phyloP scores from a whole-genome alignment of 306 rosid species.

The Lathyrus tuberosus region DNA sequence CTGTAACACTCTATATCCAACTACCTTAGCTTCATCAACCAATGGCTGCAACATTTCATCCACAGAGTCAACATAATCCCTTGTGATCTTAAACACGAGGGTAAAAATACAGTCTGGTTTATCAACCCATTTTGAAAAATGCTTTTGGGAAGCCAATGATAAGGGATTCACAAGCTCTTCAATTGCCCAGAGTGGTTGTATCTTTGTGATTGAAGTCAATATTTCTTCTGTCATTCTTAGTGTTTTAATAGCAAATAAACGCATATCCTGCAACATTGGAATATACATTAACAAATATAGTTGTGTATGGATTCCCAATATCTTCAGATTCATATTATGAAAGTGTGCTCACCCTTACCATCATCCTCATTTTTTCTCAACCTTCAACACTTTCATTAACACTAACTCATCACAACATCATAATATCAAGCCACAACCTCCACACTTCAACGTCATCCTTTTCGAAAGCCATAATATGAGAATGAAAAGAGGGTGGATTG shows the following conservation, averaged over 20 bases:
- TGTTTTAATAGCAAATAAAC: slow-evolving; percentile 62
- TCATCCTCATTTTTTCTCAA: too few species aligned
- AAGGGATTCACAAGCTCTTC: slow-evolving; percentile 96
- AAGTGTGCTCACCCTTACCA: slow-evolving; percentile 65
- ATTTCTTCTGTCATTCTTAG: slow-evolving; percentile 68
- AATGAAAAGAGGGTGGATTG: too few species aligned
- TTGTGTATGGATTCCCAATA: slow-evolving; percentile 1
- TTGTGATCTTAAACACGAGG: slow-evolving; percentile 78
- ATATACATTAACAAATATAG: slow-evolving; percentile 35
- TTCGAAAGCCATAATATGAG: too few species aligned
- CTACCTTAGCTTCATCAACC: slow-evolving; percentile 82
- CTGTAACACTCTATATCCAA: slow-evolving; percentile 63
- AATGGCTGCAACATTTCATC: slow-evolving; percentile 93
- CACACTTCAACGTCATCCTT: too few species aligned
- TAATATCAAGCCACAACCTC: too few species aligned
- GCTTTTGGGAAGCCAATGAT: slow-evolving; percentile 75
- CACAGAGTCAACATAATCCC: slow-evolving; percentile 83
- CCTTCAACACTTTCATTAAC: too few species aligned
- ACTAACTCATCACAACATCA: too few species aligned
- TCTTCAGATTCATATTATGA: slow-evolving; percentile 34
- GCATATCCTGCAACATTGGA: slow-evolving; percentile 66
- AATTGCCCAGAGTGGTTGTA: slow-evolving; percentile 93
- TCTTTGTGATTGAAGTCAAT: slow-evolving; percentile 62
- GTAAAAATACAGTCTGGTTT: slow-evolving; percentile 88
- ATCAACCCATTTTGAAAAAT: slow-evolving; percentile 88